Evolutionary conservation across 495 filamentous ascomycete species (phyloP).

Genomic region (Xylaria grammica): DNA sequence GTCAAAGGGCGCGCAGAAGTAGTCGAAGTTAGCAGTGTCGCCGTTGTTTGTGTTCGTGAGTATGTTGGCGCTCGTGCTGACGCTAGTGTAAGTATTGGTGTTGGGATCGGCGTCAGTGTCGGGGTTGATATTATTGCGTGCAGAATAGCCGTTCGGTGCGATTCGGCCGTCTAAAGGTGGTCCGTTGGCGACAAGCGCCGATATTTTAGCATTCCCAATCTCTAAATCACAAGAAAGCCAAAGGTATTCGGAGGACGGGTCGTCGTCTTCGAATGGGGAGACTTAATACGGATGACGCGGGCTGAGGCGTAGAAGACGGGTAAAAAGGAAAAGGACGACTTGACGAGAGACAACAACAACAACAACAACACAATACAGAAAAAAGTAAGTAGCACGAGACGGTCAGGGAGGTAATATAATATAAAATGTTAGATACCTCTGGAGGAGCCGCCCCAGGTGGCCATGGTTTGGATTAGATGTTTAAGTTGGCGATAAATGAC

Average conservation of each 20-base stretch:
- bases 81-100: neutral
- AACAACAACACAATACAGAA: neutral
- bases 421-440: conserved; percentile 7
- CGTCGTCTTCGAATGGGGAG: neutral
- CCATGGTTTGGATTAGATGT: neutral
- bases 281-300: neutral
- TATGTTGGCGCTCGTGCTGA: neutral
- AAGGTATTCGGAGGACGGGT: neutral
- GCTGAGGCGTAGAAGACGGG: neutral
- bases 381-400: neutral
- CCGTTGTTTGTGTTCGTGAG: neutral
- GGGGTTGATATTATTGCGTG: neutral
- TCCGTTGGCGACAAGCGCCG: conserved; percentile 19
- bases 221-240: conserved; percentile 9
- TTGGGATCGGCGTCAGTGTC: neutral
- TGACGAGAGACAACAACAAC: neutral
- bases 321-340: neutral
- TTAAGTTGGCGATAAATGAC: neutral
- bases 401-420: conserved; percentile 3
- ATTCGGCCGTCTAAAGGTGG: conserved; percentile 8
- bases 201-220: conserved; percentile 16
- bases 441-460: conserved; percentile 15
- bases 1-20: neutral
- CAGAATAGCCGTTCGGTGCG: neutral
- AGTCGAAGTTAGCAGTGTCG: neutral